These are phyloP conservation scores for Articulospora tetracladia DNA, from an alignment of 495 filamentous ascomycete genomes.

Conservation along the genomic window DNA sequence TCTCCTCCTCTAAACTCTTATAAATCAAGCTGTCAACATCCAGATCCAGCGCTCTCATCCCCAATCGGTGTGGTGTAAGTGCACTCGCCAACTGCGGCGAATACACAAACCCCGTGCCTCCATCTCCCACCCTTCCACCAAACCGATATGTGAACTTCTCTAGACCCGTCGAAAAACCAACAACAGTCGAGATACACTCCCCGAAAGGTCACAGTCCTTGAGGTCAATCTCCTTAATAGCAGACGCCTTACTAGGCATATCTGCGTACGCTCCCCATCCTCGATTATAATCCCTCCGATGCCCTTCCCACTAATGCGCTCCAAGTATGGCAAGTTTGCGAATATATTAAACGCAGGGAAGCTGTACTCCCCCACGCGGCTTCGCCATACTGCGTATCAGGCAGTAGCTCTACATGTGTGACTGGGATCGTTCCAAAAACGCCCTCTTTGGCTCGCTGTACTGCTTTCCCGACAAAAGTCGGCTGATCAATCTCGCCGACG, in stretches of 20 bases:
- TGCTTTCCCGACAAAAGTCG: neutral
- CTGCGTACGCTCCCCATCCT: neutral
- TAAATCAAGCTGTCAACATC: neutral
- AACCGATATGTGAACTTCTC: neutral
- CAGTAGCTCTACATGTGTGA: neutral
- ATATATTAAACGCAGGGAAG: neutral
- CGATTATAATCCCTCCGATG: neutral
- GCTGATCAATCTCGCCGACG: neutral
- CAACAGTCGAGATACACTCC: neutral
- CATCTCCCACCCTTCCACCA: neutral
- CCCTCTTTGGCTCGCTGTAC: neutral
- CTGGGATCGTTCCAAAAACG: neutral
- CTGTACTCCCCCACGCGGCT: neutral
- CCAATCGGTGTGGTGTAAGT: neutral
- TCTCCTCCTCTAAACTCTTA: neutral
- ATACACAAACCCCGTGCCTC: neutral
- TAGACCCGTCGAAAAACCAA: neutral
- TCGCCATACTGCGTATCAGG: neutral
- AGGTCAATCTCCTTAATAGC: neutral
- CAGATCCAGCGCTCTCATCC: neutral
- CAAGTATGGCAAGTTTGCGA: neutral
- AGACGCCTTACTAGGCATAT: neutral
- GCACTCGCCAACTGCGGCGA: neutral
- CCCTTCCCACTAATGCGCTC: neutral
- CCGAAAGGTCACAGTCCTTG: neutral